Base-by-base conservation (phyloP, 441 rosid genomes). In the Heliophila coronopifolia region DNA sequence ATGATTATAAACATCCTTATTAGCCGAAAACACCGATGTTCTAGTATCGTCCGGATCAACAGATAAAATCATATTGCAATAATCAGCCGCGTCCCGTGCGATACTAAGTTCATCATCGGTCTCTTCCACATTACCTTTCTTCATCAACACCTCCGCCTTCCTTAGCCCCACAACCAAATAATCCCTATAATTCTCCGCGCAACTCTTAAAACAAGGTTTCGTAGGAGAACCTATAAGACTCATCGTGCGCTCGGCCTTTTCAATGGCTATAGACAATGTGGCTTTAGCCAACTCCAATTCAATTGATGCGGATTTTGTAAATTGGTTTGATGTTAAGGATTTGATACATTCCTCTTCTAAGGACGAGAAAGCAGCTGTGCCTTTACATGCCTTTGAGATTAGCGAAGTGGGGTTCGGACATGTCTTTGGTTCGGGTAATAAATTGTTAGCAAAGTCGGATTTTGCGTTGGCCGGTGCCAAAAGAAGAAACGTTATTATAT, bases 141-240 rank as follows among this genome's bases (percentile, higher is more conserved):
- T 48, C 9, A 50, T 22, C 3, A 20, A 65, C 50, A 4, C 11
- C 7, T 5, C 10, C 31, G 69, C 69, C 19, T 50, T 57, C 13
- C 10, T 58, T 23, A 65, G 6, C 20, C 64, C 64, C 6, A 50
- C 31, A 0, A 50, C 25, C 1, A 65, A 49, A 48, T 3, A 18
- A 40, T 50, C 64, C 2, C 5, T 44, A 44, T 65, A 58, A 18
- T 58, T 65, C 14, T 65, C 69, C 0, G 48, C 54, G 37, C 69
- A 65, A 51, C 69, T 65, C 31, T 65, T 65, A 26, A 50, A 58
- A 51, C 64, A 57, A 12, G 69, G 59, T 10, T 65, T 65, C 35
- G 43, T 65, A 0, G 64, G 64, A 23, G 49, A 43, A 17, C 59
- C 69, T 0, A 58, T 50, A 6, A 65, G 54, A 23, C 23, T 36